These are phyloP conservation scores for Neltuma alba DNA, from an alignment of 306 rosid species.

Conservation along the genomic window DNA sequence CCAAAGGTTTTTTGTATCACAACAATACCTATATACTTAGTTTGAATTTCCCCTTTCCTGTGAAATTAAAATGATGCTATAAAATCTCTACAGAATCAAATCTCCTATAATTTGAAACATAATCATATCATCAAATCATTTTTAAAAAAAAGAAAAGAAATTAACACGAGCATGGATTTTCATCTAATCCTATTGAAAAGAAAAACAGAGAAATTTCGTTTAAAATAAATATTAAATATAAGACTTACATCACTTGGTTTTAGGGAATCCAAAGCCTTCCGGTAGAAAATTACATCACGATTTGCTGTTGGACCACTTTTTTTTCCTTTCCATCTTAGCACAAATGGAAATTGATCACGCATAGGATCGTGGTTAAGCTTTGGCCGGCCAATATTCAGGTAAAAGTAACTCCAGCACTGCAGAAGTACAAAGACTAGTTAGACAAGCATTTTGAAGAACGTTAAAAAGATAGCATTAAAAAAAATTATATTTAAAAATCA, in stretches of 20 bases:
- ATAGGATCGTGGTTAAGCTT: slow-evolving; percentile 2
- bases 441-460: neutral
- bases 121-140: neutral
- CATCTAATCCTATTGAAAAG: neutral
- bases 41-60: neutral
- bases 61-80: neutral
- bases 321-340: slow-evolving; percentile 26
- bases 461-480: neutral
- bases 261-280: slow-evolving; percentile 21
- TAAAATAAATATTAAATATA: neutral
- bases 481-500: neutral
- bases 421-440: neutral
- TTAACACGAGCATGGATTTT: neutral
- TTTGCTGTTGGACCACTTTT: slow-evolving; percentile 16
- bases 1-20: neutral
- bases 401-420: slow-evolving; percentile 23
- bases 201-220: neutral
- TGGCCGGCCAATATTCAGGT: slow-evolving; percentile 18
- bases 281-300: slow-evolving; percentile 10
- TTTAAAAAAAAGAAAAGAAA: neutral
- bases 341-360: slow-evolving; percentile 16
- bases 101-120: neutral
- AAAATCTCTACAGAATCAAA: neutral
- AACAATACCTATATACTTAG: neutral
- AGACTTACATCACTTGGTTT: slow-evolving; percentile 14